Evolutionary conservation across 2,329 filamentous ascomycete genomes (phyloP).

Genomic region (Pseudogymnoascus sp.): DNA sequence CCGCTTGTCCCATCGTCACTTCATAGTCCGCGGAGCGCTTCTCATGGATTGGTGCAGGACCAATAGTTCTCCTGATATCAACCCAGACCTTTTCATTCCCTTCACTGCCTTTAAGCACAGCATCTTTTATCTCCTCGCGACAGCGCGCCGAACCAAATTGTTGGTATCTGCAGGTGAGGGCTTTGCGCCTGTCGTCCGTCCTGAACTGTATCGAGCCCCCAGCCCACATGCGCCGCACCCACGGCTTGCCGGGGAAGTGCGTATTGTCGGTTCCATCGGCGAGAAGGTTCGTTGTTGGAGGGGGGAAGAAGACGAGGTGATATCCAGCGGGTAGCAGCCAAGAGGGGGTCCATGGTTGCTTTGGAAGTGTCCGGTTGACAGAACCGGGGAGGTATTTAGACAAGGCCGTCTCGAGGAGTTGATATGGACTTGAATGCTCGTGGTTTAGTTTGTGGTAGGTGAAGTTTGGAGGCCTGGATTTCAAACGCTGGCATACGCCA

Average conservation of each 20-base stretch:
- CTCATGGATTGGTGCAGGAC: neutral
- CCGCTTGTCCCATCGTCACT: constrained; percentile 21
- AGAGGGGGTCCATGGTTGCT: neutral
- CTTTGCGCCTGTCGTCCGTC: constrained; percentile 12
- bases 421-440: neutral
- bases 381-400: neutral
- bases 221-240: constrained; percentile 77
- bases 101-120: constrained; percentile 23
- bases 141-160: neutral
- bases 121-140: constrained; percentile 39
- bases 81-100: constrained; percentile 26
- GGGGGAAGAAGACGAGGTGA: constrained; percentile 83
- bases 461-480: constrained; percentile 16
- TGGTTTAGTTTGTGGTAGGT: constrained; percentile 12
- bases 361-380: neutral
- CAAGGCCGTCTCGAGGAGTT: neutral
- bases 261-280: constrained; percentile 77
- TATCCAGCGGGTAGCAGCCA: constrained; percentile 41
- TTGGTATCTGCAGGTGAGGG: neutral
- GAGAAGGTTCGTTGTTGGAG: constrained; percentile 54
- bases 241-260: constrained; percentile 66
- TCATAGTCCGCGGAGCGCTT: neutral
- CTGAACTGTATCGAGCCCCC: constrained; percentile 62
- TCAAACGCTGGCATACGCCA: neutral
- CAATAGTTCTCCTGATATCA: constrained; percentile 12